Base-by-base conservation (phyloP, 192 early-diverging fungal species). In the Lunasporangiospora selenospora region DNA sequence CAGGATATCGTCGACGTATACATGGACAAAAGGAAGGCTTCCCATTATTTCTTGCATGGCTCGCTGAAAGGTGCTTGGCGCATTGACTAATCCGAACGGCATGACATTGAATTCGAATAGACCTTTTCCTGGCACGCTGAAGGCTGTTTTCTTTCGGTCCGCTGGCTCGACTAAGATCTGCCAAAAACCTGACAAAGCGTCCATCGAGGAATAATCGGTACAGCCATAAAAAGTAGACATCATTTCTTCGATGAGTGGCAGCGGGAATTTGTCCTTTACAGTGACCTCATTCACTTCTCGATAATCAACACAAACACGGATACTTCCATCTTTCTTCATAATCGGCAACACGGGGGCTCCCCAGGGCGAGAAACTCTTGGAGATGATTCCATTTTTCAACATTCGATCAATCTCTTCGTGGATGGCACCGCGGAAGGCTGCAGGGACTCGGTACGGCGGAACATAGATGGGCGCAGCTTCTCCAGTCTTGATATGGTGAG, bases 181-280 rank as follows among this genome's bases (percentile, higher is more conserved):
- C 59, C 69, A 75, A 54, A 75, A 84, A 0, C 53, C 71, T 10
- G 61, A 53, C 11, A 45, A 45, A 7, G 80, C 40, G 56, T 82
- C 82, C 1, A 86, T 47, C 12, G 78, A 80, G 0, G 76, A 67
- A 66, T 80, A 87, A 16, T 56, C 15, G 3, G 34, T 3, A 3
- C 69, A 39, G 10, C 66, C 67, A 24, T 60, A 34, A 0, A 82
- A 49, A 0, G 41, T 37, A 16, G 76, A 75, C 6, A 84, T 26
- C 3, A 75, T 19, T 2, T 86, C 76, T 6, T 82, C 63, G 16
- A 87, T 83, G 23, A 65, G 24, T 1, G 86, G 85, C 5, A 87
- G 40, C 4, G 83, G 81, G 40, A 82, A 83, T 9, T 58, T 62
- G 50, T 90, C 76, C 37, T 66, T 39, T 1, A 62, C 64, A 0